These are phyloP conservation scores for Neopestalotiopsis rosae DNA, from an alignment of 2,329 filamentous ascomycete species.

Conservation along the genomic window DNA sequence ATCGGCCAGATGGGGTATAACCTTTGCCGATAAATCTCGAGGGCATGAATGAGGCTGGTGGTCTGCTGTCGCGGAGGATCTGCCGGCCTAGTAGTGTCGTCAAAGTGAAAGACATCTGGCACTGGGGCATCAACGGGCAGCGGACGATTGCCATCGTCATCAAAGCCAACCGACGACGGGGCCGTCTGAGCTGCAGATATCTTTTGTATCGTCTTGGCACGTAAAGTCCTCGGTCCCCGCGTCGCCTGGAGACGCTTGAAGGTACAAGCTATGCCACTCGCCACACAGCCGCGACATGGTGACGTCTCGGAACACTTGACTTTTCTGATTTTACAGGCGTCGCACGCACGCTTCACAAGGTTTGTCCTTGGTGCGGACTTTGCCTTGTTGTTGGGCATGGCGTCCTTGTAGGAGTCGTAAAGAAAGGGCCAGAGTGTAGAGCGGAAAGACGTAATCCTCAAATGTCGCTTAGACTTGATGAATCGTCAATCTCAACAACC, in stretches of 20 bases:
- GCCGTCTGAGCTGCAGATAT: slow-evolving; percentile 40
- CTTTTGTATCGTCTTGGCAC: slow-evolving; percentile 49
- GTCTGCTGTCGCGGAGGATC: not conserved
- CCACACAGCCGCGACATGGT: slow-evolving; percentile 51
- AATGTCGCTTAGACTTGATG: not conserved
- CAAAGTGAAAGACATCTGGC: not conserved
- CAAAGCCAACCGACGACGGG: not conserved
- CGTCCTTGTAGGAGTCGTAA: not conserved
- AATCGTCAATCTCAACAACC: not conserved
- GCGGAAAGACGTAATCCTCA: not conserved
- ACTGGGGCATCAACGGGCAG: not conserved
- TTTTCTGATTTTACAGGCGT: slow-evolving; percentile 59
- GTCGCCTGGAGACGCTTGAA: slow-evolving; percentile 50
- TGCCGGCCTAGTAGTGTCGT: not conserved
- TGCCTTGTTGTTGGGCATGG: slow-evolving; percentile 12
- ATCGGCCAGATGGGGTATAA: slow-evolving; percentile 59
- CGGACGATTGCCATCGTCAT: not conserved
- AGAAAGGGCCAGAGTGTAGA: not conserved
- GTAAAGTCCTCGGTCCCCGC: slow-evolving; percentile 51
- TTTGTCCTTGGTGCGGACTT: slow-evolving; percentile 20
- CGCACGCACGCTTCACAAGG: slow-evolving; percentile 29
- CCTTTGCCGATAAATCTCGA: slow-evolving; percentile 54
- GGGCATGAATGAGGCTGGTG: slow-evolving; percentile 31
- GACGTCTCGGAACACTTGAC: slow-evolving; percentile 53
- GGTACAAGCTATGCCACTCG: slow-evolving; percentile 53